Base-by-base conservation (phyloP, 768 basidiomycete species). In the Pisolithus albus region DNA sequence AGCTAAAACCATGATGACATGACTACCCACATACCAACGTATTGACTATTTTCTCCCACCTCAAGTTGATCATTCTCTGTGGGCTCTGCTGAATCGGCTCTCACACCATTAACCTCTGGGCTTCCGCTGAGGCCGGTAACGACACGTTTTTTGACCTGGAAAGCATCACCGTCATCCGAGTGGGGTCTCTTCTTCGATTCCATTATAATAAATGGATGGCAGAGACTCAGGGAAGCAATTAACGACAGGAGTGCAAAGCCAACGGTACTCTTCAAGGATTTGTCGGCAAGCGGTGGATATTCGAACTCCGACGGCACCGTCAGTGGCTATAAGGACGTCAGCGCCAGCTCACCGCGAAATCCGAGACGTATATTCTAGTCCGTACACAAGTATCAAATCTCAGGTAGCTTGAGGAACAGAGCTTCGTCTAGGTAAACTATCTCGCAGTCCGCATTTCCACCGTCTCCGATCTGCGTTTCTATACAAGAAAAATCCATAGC, bases 401-500 rank as follows among this genome's bases (percentile, higher is more conserved):
- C 30, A 13, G 52, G 49, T 19, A 50, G 7, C 49, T 68, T 69
- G 58, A 78, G 58, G 53, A 62, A 64, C 50, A 71, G 64, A 21
- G 57, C 58, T 19, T 59, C 58, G 41, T 75, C 72, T 61, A 78
- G 61, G 21, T 85, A 76, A 16, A 92, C 60, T 50, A 97, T 79
- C 68, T 99, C 92, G 64, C 95, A 98, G 67, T 99, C 96, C 19
- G 80, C 73, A 52, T 62, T 62, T 46, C 81, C 78, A 1, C 87
- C 87, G 52, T 88, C 78, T 6, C 92, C 92, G 49, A 95, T 83
- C 67, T 98, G 94, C 21, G 92, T 90, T 69, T 97, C 95, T 8
- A 98, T 81, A 61, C 95, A 98, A 8, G 89, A 76, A 57, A 92
- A 79, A 59, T 92, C 89, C 69, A 92, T 77, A 10, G 73, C 65